Percentiles rank a stretch among this genome's conserved stretches.
Evolutionary conservation across 2,329 filamentous ascomycete genomes (phyloP).

Genomic region (Phyllosticta citrichinensis): DNA sequence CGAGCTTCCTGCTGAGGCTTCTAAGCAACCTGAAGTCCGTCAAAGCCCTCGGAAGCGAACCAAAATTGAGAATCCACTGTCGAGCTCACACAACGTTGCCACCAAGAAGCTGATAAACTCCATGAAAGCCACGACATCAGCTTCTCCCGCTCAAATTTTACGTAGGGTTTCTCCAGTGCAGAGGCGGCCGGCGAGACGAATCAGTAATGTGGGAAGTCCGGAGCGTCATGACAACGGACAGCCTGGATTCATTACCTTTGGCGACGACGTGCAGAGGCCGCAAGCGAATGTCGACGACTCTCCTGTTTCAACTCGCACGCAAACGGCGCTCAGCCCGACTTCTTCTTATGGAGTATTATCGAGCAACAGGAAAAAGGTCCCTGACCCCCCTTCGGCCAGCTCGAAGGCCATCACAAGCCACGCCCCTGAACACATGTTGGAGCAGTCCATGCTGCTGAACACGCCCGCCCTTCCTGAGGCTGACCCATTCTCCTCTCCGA

Average conservation of each 20-base stretch:
- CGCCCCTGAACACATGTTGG: conserved; percentile 14
- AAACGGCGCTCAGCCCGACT: neutral
- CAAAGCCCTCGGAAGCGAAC: neutral
- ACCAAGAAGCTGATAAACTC: neutral
- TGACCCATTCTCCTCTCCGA: neutral
- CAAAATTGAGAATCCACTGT: neutral
- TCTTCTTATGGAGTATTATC: conserved; percentile 20
- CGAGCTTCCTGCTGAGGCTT: neutral
- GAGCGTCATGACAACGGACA: neutral
- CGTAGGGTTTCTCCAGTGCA: neutral
- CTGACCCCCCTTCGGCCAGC: conserved; percentile 29
- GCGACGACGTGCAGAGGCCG: neutral
- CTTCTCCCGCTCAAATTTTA: neutral
- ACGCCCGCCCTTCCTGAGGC: neutral
- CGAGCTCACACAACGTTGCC: neutral
- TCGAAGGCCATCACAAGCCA: conserved; percentile 32
- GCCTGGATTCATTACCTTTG: neutral
- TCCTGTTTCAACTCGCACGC: neutral
- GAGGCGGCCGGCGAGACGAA: neutral
- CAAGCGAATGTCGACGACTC: neutral
- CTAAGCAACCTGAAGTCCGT: neutral
- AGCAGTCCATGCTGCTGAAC: neutral
- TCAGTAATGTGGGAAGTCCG: neutral
- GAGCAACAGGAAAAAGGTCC: conserved; percentile 33
- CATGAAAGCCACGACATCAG: neutral